Percentiles rank a stretch among this genome's conserved stretches.
Conservation (phyloP, 768 basidiomycete genomes). For the Albatrellus ellisii region DNA sequence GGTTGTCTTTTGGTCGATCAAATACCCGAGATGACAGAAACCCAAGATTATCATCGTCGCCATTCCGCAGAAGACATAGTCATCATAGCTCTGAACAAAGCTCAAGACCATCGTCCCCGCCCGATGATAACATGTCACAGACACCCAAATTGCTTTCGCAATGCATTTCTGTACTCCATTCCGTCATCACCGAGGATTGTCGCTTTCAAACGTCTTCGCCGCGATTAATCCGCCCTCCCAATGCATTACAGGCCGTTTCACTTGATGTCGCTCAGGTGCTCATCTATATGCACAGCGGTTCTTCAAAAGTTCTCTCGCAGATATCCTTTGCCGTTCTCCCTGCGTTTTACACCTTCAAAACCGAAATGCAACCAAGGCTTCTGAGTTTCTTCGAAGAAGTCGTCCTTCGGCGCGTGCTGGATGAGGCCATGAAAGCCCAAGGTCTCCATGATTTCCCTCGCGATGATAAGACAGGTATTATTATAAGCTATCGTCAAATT, state of each 20-base stretch:
- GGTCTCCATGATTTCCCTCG: slow-evolving; percentile 8
- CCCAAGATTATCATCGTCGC: slow-evolving; percentile 16
- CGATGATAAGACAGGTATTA: not conserved
- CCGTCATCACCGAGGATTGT: slow-evolving; percentile 59
- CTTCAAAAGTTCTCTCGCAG: slow-evolving; percentile 38
- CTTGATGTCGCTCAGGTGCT: slow-evolving; percentile 65
- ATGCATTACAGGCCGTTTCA: slow-evolving; percentile 58
- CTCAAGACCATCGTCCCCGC: slow-evolving; percentile 39
- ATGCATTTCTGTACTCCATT: slow-evolving; percentile 49
- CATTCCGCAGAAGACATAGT: slow-evolving; percentile 34
- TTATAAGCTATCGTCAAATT: too few relatives aligned
- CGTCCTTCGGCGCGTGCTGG: slow-evolving; percentile 40
- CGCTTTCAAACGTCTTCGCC: slow-evolving; percentile 47
- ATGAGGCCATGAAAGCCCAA: slow-evolving; percentile 26
- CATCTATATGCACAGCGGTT: slow-evolving; percentile 36
- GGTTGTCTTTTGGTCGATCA: not conserved
- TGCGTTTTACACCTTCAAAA: slow-evolving; percentile 54
- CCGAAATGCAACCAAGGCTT: slow-evolving; percentile 48
- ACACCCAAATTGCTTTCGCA: slow-evolving; percentile 42
- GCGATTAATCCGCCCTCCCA: slow-evolving; percentile 55
- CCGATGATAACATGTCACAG: slow-evolving; percentile 15
- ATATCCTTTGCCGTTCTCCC: slow-evolving; percentile 64
- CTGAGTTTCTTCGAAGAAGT: slow-evolving; percentile 56
- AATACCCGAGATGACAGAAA: slow-evolving; percentile 1
- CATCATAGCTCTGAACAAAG: slow-evolving; percentile 25